These are phyloP conservation scores for Cicer chorassanicum DNA, from an alignment of 306 rosid species.

Conservation along the genomic window DNA sequence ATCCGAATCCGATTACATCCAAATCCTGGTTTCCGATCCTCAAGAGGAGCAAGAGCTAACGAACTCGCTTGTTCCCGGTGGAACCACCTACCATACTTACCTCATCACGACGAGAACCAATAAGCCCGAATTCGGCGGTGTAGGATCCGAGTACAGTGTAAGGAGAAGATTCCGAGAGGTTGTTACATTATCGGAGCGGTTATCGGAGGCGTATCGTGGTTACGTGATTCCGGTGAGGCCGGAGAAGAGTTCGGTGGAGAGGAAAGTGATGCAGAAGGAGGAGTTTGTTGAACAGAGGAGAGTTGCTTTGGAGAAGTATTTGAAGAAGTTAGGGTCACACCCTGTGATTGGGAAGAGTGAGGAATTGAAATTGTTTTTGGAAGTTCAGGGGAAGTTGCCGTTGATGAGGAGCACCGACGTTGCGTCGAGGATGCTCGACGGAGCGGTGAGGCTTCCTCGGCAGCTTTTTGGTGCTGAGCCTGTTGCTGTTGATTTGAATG, in stretches of 20 bases:
- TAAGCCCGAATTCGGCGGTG: slow-evolving; percentile 63
- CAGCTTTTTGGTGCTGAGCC: slow-evolving; percentile 70
- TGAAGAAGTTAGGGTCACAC: slow-evolving; percentile 70
- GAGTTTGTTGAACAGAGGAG: slow-evolving; percentile 98
- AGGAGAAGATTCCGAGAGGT: slow-evolving; percentile 87
- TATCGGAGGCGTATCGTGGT: slow-evolving; percentile 83
- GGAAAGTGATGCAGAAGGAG: slow-evolving; percentile 94
- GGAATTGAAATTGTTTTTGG: slow-evolving; percentile 75
- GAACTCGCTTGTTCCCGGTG: slow-evolving; percentile 83
- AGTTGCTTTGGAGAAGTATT: slow-evolving; percentile 81
- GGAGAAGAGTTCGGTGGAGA: slow-evolving; percentile 92
- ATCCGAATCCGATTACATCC: slow-evolving; percentile 53
- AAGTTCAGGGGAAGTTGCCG: slow-evolving; percentile 74
- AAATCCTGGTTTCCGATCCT: slow-evolving; percentile 81
- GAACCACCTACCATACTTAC: slow-evolving; percentile 64
- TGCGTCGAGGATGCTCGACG: slow-evolving; percentile 92
- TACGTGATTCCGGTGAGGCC: slow-evolving; percentile 84
- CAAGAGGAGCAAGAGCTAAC: slow-evolving; percentile 77
- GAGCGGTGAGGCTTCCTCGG: slow-evolving; percentile 80
- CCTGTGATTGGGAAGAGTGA: slow-evolving; percentile 86
- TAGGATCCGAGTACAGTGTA: slow-evolving; percentile 63
- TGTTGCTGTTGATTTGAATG: slow-evolving; percentile 55
- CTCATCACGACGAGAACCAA: slow-evolving; percentile 78
- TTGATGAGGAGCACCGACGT: slow-evolving; percentile 63
- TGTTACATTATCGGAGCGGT: slow-evolving; percentile 79